These are phyloP conservation scores for Homolaphlyctis polyrhiza DNA, from an alignment of 371 early-diverging fungal species.

Conservation along the genomic window DNA sequence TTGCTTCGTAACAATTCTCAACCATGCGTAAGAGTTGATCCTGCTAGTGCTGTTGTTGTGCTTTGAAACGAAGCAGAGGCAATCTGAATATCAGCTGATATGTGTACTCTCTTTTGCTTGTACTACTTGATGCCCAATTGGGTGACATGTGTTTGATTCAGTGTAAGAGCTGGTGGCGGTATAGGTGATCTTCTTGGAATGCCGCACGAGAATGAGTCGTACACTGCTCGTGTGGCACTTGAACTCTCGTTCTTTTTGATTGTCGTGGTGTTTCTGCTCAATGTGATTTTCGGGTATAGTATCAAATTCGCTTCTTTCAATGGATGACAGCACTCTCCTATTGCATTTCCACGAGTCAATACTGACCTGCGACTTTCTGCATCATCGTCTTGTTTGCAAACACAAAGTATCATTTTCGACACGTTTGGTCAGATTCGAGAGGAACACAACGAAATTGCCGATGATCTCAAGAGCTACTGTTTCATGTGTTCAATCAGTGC, in stretches of 20 bases:
- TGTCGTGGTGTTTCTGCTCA: slow-evolving; percentile 51
- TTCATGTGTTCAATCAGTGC: slow-evolving; percentile 54
- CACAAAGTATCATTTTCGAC: slow-evolving; percentile 45
- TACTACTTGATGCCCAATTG: too few species aligned
- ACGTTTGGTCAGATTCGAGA: slow-evolving; percentile 58
- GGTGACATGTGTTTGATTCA: too few species aligned
- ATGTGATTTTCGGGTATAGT: slow-evolving; percentile 57
- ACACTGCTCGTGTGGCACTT: slow-evolving; percentile 45
- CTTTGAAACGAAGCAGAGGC: too few species aligned
- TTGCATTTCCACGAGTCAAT: too few species aligned
- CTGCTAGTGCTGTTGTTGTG: neutral
- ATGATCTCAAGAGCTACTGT: slow-evolving; percentile 49
- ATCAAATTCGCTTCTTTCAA: too few species aligned
- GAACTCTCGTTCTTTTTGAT: slow-evolving; percentile 54
- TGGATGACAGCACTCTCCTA: too few species aligned
- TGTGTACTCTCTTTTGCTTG: too few species aligned
- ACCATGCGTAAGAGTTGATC: slow-evolving; percentile 29
- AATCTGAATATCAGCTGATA: too few species aligned
- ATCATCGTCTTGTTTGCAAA: neutral
- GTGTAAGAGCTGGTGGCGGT: slow-evolving; percentile 52
- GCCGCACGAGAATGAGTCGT: slow-evolving; percentile 29
- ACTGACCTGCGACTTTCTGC: too few species aligned
- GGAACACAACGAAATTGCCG: slow-evolving; percentile 45
- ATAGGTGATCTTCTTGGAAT: slow-evolving; percentile 47
- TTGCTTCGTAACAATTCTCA: slow-evolving; percentile 50